Base-by-base conservation (phyloP, 75 land plant genomes). In the Selaginella moellendorffii region DNA sequence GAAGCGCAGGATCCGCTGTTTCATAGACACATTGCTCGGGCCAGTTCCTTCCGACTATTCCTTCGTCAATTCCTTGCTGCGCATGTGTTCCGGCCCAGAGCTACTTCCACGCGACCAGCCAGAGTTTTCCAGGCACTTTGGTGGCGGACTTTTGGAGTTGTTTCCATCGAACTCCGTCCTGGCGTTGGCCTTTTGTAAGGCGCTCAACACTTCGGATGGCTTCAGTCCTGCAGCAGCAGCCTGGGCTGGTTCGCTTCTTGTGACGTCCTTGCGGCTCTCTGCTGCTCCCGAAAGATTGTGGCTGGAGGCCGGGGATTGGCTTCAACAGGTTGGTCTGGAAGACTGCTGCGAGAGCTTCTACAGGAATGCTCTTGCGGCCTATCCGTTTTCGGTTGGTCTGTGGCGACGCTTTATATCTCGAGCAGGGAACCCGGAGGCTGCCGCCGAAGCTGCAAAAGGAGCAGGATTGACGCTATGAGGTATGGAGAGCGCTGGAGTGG, bases 241-340 rank as follows among this genome's bases (percentile, higher is more conserved):
- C 22, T 88, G 95, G 93, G 86, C 84, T 29, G 61, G 68, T 63
- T 81, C 86, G 17, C 46, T 83, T 26, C 67, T 92, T 63, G 68
- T 85, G n/a, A 79, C 68, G 64, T 74, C 87, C 28, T 65, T 92
- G 24, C 69, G 71, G 30, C 75, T 75, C 65, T 71, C 86, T 17
- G 69, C 72, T 53, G 81, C 86, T 28, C 84, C 86, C 58, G 89
- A 88, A 66, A 24, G 24, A 19, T 26, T 60, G 26, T 92, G 93
- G 95, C 52, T 79, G 24, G 87, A 85, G 68, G 86, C 83, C 53
- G 81, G 78, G 5, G 46, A 36, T 36, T 36, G 5, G 46, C 46
- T 36, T 36, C 5, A 36, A 36, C 46, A 36, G 14, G 14, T n/a
- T 36, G 46, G 46, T 36, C 14, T 36, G 14, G 46, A 36, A 14